Percentiles rank a stretch among this genome's conserved stretches.
These are phyloP conservation scores for Penicillium vulpinum DNA, from an alignment of 2,329 filamentous ascomycete genomes.

Conservation along the genomic window DNA sequence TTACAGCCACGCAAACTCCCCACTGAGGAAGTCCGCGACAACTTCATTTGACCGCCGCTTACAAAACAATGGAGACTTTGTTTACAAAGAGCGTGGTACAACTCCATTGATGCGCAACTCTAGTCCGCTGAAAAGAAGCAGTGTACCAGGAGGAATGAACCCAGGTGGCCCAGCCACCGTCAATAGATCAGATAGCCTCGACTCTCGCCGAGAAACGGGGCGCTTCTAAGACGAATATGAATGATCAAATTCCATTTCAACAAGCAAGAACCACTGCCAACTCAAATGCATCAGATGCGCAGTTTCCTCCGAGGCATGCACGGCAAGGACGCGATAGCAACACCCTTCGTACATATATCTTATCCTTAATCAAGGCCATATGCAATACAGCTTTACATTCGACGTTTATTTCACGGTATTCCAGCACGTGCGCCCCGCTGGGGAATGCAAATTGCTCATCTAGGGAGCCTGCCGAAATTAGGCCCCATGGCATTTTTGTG, in stretches of 20 bases:
- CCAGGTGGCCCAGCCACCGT: constrained; percentile 26
- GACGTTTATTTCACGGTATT: neutral
- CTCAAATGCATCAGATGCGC: neutral
- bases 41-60: constrained; percentile 51
- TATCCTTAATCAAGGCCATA: constrained; percentile 1
- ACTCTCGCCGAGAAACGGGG: constrained; percentile 32
- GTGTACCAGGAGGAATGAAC: constrained; percentile 39
- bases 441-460: constrained; percentile 15
- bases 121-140: constrained; percentile 47
- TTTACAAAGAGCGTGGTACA: constrained; percentile 36
- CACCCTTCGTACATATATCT: constrained; percentile 8
- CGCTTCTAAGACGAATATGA: constrained; percentile 26
- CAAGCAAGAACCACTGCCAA: neutral
- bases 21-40: constrained; percentile 74
- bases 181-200: constrained; percentile 37
- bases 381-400: constrained; percentile 4
- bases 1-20: constrained; percentile 76
- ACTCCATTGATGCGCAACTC: constrained; percentile 42
- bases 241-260: constrained; percentile 9
- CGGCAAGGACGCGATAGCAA: neutral
- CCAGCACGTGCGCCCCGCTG: constrained; percentile 11
- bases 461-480: neutral
- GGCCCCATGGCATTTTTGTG: neutral
- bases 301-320: neutral
- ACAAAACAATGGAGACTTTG: constrained; percentile 42